Conservation (phyloP, 306 rosid genomes). For the Dryas alaskensis region DNA sequence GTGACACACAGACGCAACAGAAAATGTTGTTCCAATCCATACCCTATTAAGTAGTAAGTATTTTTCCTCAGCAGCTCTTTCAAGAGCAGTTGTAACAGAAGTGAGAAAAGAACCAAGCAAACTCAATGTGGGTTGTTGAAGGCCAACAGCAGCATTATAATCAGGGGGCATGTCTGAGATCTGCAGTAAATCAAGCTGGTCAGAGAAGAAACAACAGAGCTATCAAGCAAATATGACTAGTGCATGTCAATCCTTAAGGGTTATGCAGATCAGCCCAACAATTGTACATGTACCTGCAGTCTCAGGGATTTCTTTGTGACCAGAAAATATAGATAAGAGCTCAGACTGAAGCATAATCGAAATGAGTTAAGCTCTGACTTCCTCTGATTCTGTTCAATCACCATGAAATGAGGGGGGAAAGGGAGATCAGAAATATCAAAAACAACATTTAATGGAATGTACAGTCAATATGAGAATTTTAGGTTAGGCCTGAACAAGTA, state of each 20-base stretch:
- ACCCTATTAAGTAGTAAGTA: constrained; percentile 75
- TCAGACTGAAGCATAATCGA: constrained; percentile 78
- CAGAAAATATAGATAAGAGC: constrained; percentile 80
- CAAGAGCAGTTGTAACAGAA: constrained; percentile 64
- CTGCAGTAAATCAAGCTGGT: constrained; percentile 39
- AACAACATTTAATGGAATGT: neutral
- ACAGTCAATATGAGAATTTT: neutral
- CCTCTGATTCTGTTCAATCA: constrained; percentile 61
- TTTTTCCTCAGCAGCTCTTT: constrained; percentile 89
- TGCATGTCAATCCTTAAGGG: neutral
- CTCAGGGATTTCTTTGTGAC: constrained; percentile 80
- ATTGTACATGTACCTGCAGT: constrained; percentile 58
- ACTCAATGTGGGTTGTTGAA: constrained; percentile 71
- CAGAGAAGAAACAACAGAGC: constrained; percentile 12
- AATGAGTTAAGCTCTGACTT: constrained; percentile 64
- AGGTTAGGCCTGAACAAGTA: neutral
- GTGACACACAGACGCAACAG: neutral
- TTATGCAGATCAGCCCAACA: constrained; percentile 13
- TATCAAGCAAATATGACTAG: neutral
- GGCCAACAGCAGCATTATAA: constrained; percentile 48
- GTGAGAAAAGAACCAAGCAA: constrained; percentile 65
- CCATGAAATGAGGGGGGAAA: constrained; percentile 7
- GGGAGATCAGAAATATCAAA: neutral
- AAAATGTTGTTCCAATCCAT: constrained; percentile 14
- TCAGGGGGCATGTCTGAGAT: constrained; percentile 46